A percentile compares a stretch with the other conserved stretches of the same genome.
Evolutionary conservation across 2,329 filamentous ascomycete genomes (phyloP).

Genomic region (Alternaria sp.): DNA sequence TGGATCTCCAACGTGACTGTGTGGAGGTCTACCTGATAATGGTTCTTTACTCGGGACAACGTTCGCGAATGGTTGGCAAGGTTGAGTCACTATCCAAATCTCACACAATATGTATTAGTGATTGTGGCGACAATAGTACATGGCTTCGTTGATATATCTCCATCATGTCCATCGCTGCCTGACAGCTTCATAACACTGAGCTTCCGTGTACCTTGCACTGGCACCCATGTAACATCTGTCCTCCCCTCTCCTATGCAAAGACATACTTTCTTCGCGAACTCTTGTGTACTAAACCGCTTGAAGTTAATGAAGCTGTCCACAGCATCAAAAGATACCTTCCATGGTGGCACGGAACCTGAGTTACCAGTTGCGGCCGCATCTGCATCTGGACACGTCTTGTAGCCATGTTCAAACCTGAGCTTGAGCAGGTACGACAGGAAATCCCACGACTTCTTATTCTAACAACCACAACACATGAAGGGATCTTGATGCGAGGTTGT

Average conservation of each 20-base stretch:
- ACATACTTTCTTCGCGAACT: neutral
- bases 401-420: neutral
- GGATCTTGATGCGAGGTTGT: neutral
- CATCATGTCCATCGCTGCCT: neutral
- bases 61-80: neutral
- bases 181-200: neutral
- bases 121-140: neutral
- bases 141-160: neutral
- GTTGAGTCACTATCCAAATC: neutral
- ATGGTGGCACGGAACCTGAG: neutral
- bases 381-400: neutral
- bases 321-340: neutral
- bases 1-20: neutral
- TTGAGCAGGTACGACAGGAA: neutral
- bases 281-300: neutral
- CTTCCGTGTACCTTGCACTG: neutral
- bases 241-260: neutral
- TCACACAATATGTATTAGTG: neutral
- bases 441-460: neutral
- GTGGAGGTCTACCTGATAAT: neutral
- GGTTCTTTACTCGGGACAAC: neutral
- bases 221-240: neutral
- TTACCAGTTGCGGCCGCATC: neutral
- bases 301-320: neutral
- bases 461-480: neutral